These are phyloP conservation scores for Ophiostoma ips DNA, from an alignment of 2,329 filamentous ascomycete genomes.

Conservation along the genomic window DNA sequence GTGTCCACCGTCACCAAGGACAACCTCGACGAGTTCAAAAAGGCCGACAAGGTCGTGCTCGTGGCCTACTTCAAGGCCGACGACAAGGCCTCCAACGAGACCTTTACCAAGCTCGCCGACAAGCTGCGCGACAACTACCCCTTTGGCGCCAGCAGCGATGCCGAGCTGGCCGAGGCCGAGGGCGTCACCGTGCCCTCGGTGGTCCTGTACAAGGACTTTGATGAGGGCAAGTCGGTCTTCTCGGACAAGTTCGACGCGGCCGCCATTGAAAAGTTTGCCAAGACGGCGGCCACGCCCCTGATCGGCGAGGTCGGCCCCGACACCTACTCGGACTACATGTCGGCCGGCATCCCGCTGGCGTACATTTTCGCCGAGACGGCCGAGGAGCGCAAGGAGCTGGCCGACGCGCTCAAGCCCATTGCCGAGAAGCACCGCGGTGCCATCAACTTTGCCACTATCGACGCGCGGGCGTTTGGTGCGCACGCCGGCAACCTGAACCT, in stretches of 20 bases:
- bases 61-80: slow-evolving; percentile 73
- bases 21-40: slow-evolving; percentile 91
- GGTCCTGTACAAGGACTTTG: slow-evolving; percentile 94
- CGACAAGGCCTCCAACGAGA: slow-evolving; percentile 77
- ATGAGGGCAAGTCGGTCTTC: slow-evolving; percentile 86
- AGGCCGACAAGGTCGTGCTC: slow-evolving; percentile 87
- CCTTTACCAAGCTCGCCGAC: slow-evolving; percentile 61
- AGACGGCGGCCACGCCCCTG: slow-evolving; percentile 72
- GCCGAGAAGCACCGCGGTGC: slow-evolving; percentile 86
- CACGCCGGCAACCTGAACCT: slow-evolving; percentile 97
- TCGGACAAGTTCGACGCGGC: slow-evolving; percentile 69
- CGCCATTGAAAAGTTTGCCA: slow-evolving; percentile 69
- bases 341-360: slow-evolving; percentile 76
- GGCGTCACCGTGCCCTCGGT: slow-evolving; percentile 76
- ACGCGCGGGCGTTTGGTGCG: slow-evolving; percentile 84
- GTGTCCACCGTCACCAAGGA: slow-evolving; percentile 73
- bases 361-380: slow-evolving; percentile 93
- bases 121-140: slow-evolving; percentile 79
- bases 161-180: slow-evolving; percentile 73
- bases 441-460: slow-evolving; percentile 97
- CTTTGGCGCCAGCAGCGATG: slow-evolving; percentile 79
- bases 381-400: slow-evolving; percentile 74
- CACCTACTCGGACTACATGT: slow-evolving; percentile 93
- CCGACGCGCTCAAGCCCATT: slow-evolving; percentile 66
- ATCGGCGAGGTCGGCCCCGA: slow-evolving; percentile 94